These are phyloP conservation scores for Arthrobotrys entomopaga DNA, from an alignment of 2,329 filamentous ascomycete species.

Conservation along the genomic window DNA sequence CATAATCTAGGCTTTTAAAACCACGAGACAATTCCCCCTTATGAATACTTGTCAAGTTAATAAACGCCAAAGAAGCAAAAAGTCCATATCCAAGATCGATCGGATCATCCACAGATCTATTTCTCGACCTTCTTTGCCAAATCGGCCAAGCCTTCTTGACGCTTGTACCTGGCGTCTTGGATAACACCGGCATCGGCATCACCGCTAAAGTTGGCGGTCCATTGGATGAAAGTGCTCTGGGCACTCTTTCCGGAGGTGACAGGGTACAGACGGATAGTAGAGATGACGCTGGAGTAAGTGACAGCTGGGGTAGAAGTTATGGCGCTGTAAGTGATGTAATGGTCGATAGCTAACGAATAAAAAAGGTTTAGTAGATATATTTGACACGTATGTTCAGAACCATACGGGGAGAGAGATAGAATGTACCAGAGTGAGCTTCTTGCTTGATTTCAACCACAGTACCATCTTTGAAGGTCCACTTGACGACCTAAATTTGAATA, in stretches of 20 bases:
- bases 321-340: conserved; percentile 79
- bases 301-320: conserved; percentile 74
- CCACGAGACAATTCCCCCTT: too few species aligned
- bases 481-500: conserved; percentile 62
- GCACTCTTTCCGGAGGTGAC: conserved; percentile 74
- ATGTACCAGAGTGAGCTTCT: conserved; percentile 74
- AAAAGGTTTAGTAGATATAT: neutral
- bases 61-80: too few species aligned
- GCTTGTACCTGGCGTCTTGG: conserved; percentile 80
- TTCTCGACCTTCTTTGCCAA: conserved; percentile 67
- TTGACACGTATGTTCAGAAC: too few species aligned
- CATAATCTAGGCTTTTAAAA: too few species aligned
- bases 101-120: neutral
- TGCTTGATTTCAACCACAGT: conserved; percentile 77
- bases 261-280: conserved; percentile 73
- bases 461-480: conserved; percentile 77
- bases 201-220: conserved; percentile 75
- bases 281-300: conserved; percentile 73
- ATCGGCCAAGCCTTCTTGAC: conserved; percentile 75
- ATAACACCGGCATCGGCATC: conserved; percentile 78
- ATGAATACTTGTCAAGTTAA: too few species aligned
- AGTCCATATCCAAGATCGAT: too few species aligned
- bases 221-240: conserved; percentile 74
- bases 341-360: conserved; percentile 70
- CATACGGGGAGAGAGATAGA: neutral